These are phyloP conservation scores for Xylaria sp. DNA, from an alignment of 2,329 filamentous ascomycete species.

Conservation along the genomic window DNA sequence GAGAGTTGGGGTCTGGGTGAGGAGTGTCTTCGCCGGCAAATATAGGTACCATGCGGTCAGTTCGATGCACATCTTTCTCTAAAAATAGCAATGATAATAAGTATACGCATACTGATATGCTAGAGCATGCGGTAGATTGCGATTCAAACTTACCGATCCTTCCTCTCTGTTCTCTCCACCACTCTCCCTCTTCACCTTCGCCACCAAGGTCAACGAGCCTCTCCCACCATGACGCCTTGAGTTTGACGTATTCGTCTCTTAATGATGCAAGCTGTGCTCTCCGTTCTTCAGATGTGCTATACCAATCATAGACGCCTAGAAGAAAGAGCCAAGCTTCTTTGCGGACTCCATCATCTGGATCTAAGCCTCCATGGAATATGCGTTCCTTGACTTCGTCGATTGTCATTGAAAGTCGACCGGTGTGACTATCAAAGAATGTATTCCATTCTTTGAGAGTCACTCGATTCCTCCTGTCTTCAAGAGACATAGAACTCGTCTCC, in stretches of 20 bases:
- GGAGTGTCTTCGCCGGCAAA: slow-evolving; percentile 97
- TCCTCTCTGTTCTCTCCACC: slow-evolving; percentile 94
- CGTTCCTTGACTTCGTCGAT: slow-evolving; percentile 94
- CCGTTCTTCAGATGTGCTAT: slow-evolving; percentile 86
- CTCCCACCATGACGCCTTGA: slow-evolving; percentile 98
- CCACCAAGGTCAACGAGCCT: slow-evolving; percentile 84
- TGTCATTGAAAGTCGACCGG: slow-evolving; percentile 81
- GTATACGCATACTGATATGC: slow-evolving; percentile 37
- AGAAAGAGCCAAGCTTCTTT: slow-evolving; percentile 98
- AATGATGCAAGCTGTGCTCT: slow-evolving; percentile 85
- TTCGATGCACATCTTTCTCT: slow-evolving; percentile 99
- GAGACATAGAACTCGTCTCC: slow-evolving; percentile 76
- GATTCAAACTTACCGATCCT: slow-evolving; percentile 79
- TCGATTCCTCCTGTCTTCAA: slow-evolving; percentile 80
- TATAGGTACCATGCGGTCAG: slow-evolving; percentile 92
- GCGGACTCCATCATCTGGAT: slow-evolving; percentile 87
- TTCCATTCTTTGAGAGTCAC: slow-evolving; percentile 90
- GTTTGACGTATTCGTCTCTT: slow-evolving; percentile 90
- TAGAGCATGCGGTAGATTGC: slow-evolving; percentile 2
- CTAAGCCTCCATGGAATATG: slow-evolving; percentile 94
- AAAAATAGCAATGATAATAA: slow-evolving; percentile 41
- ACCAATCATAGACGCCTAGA: slow-evolving; percentile 92
- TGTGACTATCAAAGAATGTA: slow-evolving; percentile 82
- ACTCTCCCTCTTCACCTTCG: slow-evolving; percentile 85
- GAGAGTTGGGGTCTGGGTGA: slow-evolving; percentile 94